Evolutionary conservation across 257 asterid genomes (phyloP), one percentile per base, ranked within the genome.

Genomic region (Solanum habrochaites): DNA sequence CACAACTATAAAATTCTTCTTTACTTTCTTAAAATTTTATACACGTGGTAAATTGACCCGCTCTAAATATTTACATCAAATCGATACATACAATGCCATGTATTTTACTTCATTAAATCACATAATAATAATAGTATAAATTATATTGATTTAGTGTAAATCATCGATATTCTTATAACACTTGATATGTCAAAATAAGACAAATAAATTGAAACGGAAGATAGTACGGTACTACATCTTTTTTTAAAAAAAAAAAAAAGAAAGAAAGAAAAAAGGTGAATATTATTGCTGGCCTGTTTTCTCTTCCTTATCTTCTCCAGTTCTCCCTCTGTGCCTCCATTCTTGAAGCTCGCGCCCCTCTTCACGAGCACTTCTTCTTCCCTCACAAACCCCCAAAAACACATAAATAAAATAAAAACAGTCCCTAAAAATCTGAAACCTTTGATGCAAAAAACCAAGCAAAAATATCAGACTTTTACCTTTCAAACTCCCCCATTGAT

Each of bases 261-360:
- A 32, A 32, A 32, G 35, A 32, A 32, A 32, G 32, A 14, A 31
- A 31, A 87, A 29, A 27, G 47, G 3, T 75, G 73, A 87, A 72
- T 86, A 83, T 87, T 89, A 39, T 87, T 88, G 91, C 90, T 73
- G 90, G 86, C 88, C 56, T 37, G 56, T 70, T 16, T 83, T 69
- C 87, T 88, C 93, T 89, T 92, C 94, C 93, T 92, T 92, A 91
- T 92, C 95, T 90, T 89, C 91, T 87, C 91, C 90, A 39, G 75
- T 87, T 86, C 73, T 75, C 86, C 75, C 89, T 81, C 88, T 87
- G 87, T 89, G 94, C 88, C 88, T 90, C 95, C 96, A 89, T 91
- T 92, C 95, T 93, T 92, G 98, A 89, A 93, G 92, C 94, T 92
- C 93, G 96, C 91, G 95, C 95, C 93, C 40, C 20, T 52, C 91